Percentiles rank a stretch among this genome's conserved stretches.
Evolutionary conservation across 2,329 filamentous ascomycete genomes (phyloP).

Genomic region (Tolypocladium ovalisporum): DNA sequence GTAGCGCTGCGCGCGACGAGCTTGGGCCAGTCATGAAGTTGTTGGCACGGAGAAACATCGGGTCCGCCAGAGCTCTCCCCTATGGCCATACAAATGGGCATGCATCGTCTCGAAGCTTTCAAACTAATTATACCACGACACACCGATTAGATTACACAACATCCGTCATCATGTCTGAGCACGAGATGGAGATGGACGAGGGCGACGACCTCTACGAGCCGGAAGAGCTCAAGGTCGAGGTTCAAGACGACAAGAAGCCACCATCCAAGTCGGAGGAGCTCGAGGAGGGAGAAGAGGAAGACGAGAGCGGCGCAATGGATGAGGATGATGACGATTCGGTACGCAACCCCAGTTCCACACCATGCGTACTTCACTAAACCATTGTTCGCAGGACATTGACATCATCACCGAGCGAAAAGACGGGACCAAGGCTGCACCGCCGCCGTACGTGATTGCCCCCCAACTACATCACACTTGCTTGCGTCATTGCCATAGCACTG

Average conservation of each 20-base stretch:
- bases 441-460: slow-evolving; percentile 33
- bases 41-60: slow-evolving; percentile 17
- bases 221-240: slow-evolving; percentile 38
- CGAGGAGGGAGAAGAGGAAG: slow-evolving; percentile 54
- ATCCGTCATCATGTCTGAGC: slow-evolving; percentile 3
- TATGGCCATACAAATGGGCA: background rate
- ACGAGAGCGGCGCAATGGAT: slow-evolving; percentile 49
- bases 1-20: background rate
- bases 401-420: slow-evolving; percentile 60
- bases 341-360: background rate
- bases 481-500: background rate
- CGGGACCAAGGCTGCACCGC: slow-evolving; percentile 47
- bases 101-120: background rate
- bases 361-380: background rate
- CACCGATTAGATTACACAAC: slow-evolving; percentile 1
- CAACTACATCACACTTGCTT: background rate
- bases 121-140: too few species aligned
- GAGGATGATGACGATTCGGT: slow-evolving; percentile 43
- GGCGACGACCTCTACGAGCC: slow-evolving; percentile 58
- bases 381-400: slow-evolving; percentile 45
- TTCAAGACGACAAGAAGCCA: slow-evolving; percentile 16
- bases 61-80: slow-evolving; percentile 8
- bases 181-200: slow-evolving; percentile 54
- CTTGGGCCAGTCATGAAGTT: background rate
- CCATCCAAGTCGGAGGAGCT: slow-evolving; percentile 38